Percentiles rank a stretch among this genome's conserved stretches.
Conservation (phyloP, 257 asterid species). For the Rubia yunnanensis region DNA sequence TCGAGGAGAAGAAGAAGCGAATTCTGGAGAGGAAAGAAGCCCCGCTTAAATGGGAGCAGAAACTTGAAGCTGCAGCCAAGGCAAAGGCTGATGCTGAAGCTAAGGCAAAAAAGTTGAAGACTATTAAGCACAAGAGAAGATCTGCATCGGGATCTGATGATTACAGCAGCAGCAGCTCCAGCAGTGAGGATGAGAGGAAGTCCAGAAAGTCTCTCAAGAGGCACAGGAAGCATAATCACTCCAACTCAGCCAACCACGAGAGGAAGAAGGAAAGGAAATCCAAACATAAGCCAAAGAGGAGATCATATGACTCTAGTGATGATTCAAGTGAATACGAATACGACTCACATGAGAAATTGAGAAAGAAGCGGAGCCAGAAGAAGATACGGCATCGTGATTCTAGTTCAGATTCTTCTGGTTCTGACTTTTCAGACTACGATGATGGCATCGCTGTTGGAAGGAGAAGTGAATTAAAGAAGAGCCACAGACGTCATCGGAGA, state of each 20-base stretch:
- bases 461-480: constrained; percentile 25
- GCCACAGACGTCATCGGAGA: constrained; percentile 26
- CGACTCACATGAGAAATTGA: constrained; percentile 37
- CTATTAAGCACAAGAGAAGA: constrained; percentile 54
- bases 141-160: constrained; percentile 40
- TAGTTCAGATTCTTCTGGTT: constrained; percentile 32
- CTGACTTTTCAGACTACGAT: constrained; percentile 34
- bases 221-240: constrained; percentile 45
- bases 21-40: constrained; percentile 84
- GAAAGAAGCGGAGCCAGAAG: constrained; percentile 43
- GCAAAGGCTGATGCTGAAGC: constrained; percentile 73
- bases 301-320: constrained; percentile 34
- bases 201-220: constrained; percentile 50
- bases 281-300: constrained; percentile 48
- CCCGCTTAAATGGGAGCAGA: constrained; percentile 92
- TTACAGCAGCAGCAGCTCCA: constrained; percentile 34
- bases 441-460: constrained; percentile 15
- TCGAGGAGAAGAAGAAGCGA: constrained; percentile 92
- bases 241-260: constrained; percentile 47
- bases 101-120: constrained; percentile 46
- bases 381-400: constrained; percentile 30
- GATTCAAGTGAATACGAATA: constrained; percentile 38
- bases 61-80: constrained; percentile 83
- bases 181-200: constrained; percentile 34
- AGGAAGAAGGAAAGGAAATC: constrained; percentile 46